These are phyloP conservation scores for Lasiodiplodia hormozganensis DNA, from an alignment of 2,329 filamentous ascomycete genomes.

Conservation along the genomic window DNA sequence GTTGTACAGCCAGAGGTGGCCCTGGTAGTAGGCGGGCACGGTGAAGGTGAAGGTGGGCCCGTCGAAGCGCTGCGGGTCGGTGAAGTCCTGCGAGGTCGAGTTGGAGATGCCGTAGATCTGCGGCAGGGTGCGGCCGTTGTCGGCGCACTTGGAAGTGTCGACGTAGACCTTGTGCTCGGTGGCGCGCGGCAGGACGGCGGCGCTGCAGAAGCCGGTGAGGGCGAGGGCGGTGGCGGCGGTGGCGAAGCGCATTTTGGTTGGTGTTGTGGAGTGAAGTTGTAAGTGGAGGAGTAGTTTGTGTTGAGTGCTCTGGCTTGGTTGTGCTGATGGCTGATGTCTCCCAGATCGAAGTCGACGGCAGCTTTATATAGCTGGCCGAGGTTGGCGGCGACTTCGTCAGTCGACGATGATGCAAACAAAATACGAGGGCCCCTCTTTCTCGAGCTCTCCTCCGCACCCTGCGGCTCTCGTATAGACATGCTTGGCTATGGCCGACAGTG, in stretches of 20 bases:
- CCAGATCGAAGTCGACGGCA: not conserved
- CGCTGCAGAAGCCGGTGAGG: conserved; percentile 1
- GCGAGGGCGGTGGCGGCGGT: conserved; percentile 16
- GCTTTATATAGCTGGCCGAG: conserved; percentile 7
- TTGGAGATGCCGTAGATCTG: conserved; percentile 22
- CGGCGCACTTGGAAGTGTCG: conserved; percentile 17
- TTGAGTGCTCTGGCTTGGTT: not conserved
- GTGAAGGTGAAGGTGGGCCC: conserved; percentile 26
- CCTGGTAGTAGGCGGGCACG: conserved; percentile 24
- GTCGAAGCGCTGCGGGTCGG: conserved; percentile 20
- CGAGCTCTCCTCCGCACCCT: conserved; percentile 19
- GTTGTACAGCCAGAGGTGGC: conserved; percentile 26
- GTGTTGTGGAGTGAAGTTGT: not conserved
- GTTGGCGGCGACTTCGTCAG: not conserved
- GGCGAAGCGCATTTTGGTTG: conserved; percentile 21
- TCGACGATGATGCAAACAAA: conserved; percentile 10
- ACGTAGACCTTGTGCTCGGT: conserved; percentile 25
- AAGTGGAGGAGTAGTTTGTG: not conserved
- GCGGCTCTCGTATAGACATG: conserved; percentile 20
- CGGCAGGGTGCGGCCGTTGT: conserved; percentile 19
- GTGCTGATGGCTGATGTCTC: not conserved
- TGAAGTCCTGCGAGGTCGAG: conserved; percentile 16
- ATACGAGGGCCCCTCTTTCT: conserved; percentile 19
- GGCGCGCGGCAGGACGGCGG: conserved; percentile 16
- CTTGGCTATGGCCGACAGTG: conserved; percentile 12